Evolutionary conservation across 768 basidiomycete species (phyloP).

Genomic region (Rhodotorula graminis): DNA sequence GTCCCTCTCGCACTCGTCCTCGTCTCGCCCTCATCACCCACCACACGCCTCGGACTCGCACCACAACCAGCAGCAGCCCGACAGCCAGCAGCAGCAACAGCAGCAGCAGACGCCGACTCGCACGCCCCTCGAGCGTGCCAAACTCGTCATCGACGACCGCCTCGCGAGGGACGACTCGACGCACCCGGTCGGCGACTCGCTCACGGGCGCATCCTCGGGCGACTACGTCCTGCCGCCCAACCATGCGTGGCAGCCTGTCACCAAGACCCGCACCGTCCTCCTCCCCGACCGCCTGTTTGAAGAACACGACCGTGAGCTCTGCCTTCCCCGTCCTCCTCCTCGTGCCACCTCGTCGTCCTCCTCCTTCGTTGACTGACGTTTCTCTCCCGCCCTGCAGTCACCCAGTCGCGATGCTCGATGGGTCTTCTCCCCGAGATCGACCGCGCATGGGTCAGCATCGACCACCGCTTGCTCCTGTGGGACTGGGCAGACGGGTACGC

Average conservation of each 20-base stretch:
- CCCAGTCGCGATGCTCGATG: slow-evolving; percentile 39
- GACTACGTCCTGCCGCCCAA: slow-evolving; percentile 40
- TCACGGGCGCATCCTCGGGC: slow-evolving; percentile 35
- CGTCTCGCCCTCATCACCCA: not conserved
- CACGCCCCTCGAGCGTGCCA: slow-evolving; percentile 27
- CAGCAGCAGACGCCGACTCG: not conserved
- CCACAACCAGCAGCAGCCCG: not conserved
- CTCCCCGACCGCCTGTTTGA: slow-evolving; percentile 41
- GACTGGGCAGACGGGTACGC: slow-evolving; percentile 87
- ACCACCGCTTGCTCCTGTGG: slow-evolving; percentile 92
- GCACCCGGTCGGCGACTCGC: not conserved
- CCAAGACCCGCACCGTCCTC: slow-evolving; percentile 38
- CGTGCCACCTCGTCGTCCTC: not conserved
- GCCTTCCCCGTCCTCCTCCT: no score
- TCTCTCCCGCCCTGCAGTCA: slow-evolving; percentile 4
- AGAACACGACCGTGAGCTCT: slow-evolving; percentile 36
- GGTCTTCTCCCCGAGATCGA: slow-evolving; percentile 80
- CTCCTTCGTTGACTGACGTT: not conserved
- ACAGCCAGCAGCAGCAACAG: not conserved
- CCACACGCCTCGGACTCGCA: not conserved
- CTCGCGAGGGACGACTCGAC: slow-evolving; percentile 22
- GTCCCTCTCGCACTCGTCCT: not conserved
- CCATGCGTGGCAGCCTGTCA: slow-evolving; percentile 42
- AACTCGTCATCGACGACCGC: slow-evolving; percentile 28
- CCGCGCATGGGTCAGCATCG: slow-evolving; percentile 89